Percentiles rank a stretch among this genome's conserved stretches.
Conservation (phyloP, 805 yeast species). For the Nakazawaea anatomiae region DNA sequence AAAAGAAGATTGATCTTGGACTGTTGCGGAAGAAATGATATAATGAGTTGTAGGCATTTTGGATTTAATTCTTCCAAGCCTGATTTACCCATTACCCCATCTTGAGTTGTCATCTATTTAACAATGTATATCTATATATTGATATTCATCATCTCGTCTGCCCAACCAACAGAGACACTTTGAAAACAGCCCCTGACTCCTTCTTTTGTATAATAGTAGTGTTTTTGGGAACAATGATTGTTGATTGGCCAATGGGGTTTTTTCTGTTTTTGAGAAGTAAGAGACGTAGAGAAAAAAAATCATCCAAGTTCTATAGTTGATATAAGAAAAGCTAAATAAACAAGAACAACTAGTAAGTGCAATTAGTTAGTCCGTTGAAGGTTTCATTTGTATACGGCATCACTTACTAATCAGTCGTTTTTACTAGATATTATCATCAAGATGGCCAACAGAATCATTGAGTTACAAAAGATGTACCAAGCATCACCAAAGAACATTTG, state of each 20-base stretch:
- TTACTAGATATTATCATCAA: neutral
- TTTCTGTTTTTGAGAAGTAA: neutral
- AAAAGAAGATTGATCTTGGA: constrained; percentile 26
- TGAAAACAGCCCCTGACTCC: neutral
- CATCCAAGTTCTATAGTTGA: constrained; percentile 5
- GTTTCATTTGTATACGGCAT: neutral
- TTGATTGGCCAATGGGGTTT: constrained; percentile 1
- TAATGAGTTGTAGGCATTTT: constrained; percentile 9
- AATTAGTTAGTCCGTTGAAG: neutral
- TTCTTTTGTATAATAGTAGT: neutral
- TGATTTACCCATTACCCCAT: neutral
- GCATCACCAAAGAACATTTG: constrained; percentile 51
- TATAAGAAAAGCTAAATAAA: neutral
- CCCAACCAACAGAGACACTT: too few species aligned
- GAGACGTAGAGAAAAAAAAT: neutral
- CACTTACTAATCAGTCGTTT: neutral
- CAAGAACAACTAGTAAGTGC: neutral
- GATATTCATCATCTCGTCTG: too few species aligned
- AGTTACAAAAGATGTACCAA: constrained; percentile 56
- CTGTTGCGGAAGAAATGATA: constrained; percentile 32
- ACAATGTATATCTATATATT: too few species aligned
- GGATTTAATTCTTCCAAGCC: neutral
- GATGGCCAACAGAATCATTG: constrained; percentile 36
- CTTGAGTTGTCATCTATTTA: too few species aligned
- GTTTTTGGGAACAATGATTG: neutral